These are phyloP conservation scores for Salix exigua DNA, from an alignment of 345 rosid species.

Conservation along the genomic window DNA sequence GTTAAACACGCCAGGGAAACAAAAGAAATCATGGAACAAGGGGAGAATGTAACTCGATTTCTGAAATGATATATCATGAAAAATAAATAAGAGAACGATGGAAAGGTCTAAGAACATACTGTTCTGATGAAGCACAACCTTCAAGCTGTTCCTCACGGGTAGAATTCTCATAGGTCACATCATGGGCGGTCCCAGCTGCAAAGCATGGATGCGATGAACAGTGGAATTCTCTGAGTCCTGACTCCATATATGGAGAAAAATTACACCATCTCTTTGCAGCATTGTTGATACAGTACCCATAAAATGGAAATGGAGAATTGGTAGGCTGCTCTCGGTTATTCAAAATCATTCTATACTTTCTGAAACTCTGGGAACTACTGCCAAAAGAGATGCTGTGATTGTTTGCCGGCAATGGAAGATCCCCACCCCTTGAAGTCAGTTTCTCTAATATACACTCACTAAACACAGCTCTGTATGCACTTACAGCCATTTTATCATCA, in stretches of 20 bases:
- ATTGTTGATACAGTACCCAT: slow-evolving; percentile 49
- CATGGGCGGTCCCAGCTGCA: slow-evolving; percentile 65
- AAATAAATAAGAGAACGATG: background rate
- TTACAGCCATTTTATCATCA: slow-evolving; percentile 51
- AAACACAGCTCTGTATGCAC: slow-evolving; percentile 38
- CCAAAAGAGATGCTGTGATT: slow-evolving; percentile 23
- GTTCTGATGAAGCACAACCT: slow-evolving; percentile 44
- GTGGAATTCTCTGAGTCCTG: slow-evolving; percentile 52
- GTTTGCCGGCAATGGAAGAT: slow-evolving; percentile 19
- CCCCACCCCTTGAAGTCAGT: slow-evolving; percentile 33
- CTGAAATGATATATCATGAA: background rate
- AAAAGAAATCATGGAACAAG: background rate
- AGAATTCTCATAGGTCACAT: slow-evolving; percentile 60
- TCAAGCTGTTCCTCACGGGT: slow-evolving; percentile 49
- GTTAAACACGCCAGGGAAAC: background rate
- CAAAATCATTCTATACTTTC: slow-evolving; percentile 63
- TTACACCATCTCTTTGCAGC: slow-evolving; percentile 49
- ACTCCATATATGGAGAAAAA: slow-evolving; percentile 27
- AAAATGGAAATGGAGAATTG: slow-evolving; percentile 35
- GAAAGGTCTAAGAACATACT: slow-evolving; percentile 40
- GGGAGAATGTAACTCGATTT: background rate
- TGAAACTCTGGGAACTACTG: slow-evolving; percentile 27
- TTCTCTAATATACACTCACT: slow-evolving; percentile 33
- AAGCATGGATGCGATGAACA: slow-evolving; percentile 38
- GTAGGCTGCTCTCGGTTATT: slow-evolving; percentile 38